These are phyloP conservation scores for Leishmania major DNA, from an alignment of 208 protist genomes.

Conservation along the genomic window DNA sequence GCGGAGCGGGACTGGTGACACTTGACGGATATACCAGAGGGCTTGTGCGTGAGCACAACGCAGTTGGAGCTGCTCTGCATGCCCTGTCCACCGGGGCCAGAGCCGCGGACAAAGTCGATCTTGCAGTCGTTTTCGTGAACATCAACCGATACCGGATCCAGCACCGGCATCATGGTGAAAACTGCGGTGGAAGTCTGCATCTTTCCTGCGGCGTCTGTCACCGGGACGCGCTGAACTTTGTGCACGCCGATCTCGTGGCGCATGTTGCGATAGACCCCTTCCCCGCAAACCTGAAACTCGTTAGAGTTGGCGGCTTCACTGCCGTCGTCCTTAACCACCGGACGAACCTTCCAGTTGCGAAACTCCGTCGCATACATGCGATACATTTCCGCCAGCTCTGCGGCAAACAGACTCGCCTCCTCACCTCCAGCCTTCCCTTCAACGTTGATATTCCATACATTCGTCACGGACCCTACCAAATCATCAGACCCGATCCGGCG, in stretches of 20 bases:
- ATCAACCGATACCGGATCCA: constrained; percentile 88
- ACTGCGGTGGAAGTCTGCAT: constrained; percentile 93
- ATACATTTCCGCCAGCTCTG: constrained; percentile 80
- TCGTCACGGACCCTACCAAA: constrained; percentile 70
- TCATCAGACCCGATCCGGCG: constrained; percentile 71
- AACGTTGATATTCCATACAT: constrained; percentile 69
- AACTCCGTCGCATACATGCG: constrained; percentile 61
- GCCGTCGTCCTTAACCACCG: constrained; percentile 34
- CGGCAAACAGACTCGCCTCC: constrained; percentile 88
- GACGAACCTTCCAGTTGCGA: constrained; percentile 43
- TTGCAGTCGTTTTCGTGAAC: constrained; percentile 86
- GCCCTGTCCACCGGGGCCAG: constrained; percentile 87
- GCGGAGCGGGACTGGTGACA: constrained; percentile 89
- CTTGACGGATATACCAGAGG: constrained; percentile 90
- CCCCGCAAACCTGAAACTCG: constrained; percentile 59
- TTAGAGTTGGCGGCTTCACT: constrained; percentile 21
- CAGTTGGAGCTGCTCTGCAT: constrained; percentile 93
- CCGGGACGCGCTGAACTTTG: constrained; percentile 91
- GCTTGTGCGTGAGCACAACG: constrained; percentile 83
- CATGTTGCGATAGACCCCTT: constrained; percentile 79
- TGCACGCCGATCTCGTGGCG: constrained; percentile 91
- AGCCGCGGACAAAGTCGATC: constrained; percentile 88
- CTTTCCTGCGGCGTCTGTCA: constrained; percentile 85
- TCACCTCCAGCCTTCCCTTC: constrained; percentile 84
- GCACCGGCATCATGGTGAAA: constrained; percentile 85